Base-by-base conservation (phyloP, 768 basidiomycete species). In the Pisolithus marmoratus region DNA sequence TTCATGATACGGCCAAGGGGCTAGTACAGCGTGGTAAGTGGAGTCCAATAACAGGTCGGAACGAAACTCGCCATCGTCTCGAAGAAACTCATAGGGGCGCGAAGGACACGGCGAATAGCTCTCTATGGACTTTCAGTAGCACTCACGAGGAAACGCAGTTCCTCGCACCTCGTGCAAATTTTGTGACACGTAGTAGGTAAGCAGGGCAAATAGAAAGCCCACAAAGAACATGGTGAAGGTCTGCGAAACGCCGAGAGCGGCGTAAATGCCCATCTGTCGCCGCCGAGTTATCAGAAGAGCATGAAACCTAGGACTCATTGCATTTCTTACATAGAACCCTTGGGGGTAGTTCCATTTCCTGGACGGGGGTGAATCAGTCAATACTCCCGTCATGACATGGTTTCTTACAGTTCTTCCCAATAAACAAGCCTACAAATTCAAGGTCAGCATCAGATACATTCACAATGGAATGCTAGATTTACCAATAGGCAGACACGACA, bases 1-100 rank as follows among this genome's bases (percentile, higher is more conserved):
- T 93, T 93, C 81, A 92, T 86, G 55, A 96, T 89, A 11, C 90
- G 82, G 15, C 93, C 93, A 20, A 90, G 75, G 6, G 89, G 90
- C 76, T 84, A 58, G 60, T 53, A 42, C 55, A 24, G 27, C 51
- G 20, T 15, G 50, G 51, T 51, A 51, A 55, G 49, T 19, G 49
- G 36, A 22, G 40, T 51, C 24, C 34, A 12, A 45, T 20, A 9
- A 38, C 23, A 7, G 12, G 3, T 41, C 14, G 17, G 26, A 2
- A 11, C 17, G 41, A 29, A 38, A 60, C 74, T 59, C 60, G 20
- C 40, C 74, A 85, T 87, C 3, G 85, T 91, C 62, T 94, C 90
- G 61, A 90, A 93, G 72, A 90, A 91, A 2, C 82, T 82, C 84
- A 90, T 90, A 0, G 90, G 90, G 1, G 89, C 87, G 62, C 82